phyloP scores from a whole-genome alignment of 2,329 filamentous ascomycete species.

The Claviceps quebecensis region DNA sequence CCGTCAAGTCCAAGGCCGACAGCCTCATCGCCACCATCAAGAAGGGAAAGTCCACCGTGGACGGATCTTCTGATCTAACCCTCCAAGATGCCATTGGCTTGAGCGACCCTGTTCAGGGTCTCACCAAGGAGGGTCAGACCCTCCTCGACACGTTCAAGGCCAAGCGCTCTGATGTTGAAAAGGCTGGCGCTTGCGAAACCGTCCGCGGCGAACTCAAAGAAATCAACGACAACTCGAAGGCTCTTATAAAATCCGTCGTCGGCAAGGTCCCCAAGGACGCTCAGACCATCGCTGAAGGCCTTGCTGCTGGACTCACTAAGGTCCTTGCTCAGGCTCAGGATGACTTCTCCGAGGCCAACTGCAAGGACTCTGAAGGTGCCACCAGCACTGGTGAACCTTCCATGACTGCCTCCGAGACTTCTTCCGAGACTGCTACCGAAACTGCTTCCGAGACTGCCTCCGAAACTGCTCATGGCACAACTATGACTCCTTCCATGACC shows the following conservation, averaged over 20 bases:
- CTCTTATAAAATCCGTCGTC: slow-evolving; percentile 17
- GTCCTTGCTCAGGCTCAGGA: slow-evolving; percentile 12
- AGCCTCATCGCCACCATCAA: slow-evolving; percentile 9
- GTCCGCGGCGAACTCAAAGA: slow-evolving; percentile 12
- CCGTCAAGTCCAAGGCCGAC: slow-evolving; percentile 10
- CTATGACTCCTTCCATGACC: slow-evolving; percentile 1
- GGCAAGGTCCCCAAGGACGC: slow-evolving; percentile 16
- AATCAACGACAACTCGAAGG: slow-evolving; percentile 12
- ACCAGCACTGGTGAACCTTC: background rate
- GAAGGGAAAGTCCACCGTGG: slow-evolving; percentile 8
- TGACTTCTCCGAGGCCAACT: slow-evolving; percentile 16
- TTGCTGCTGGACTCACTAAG: slow-evolving; percentile 13
- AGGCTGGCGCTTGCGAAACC: slow-evolving; percentile 15
- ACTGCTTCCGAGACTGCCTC: slow-evolving; percentile 1
- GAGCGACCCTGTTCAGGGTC: slow-evolving; percentile 7
- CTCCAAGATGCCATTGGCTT: slow-evolving; percentile 9
- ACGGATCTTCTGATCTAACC: slow-evolving; percentile 6
- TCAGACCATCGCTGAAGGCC: slow-evolving; percentile 14
- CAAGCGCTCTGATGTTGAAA: slow-evolving; percentile 15
- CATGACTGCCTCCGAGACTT: background rate
- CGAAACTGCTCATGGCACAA: background rate
- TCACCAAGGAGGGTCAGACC: slow-evolving; percentile 14
- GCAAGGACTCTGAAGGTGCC: slow-evolving; percentile 11
- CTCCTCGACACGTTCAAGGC: slow-evolving; percentile 14
- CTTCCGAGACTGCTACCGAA: background rate